A percentile compares a stretch with the other conserved stretches of the same genome.
phyloP scores from a whole-genome alignment of 306 rosid genomes.

The Sophora flavescens region DNA sequence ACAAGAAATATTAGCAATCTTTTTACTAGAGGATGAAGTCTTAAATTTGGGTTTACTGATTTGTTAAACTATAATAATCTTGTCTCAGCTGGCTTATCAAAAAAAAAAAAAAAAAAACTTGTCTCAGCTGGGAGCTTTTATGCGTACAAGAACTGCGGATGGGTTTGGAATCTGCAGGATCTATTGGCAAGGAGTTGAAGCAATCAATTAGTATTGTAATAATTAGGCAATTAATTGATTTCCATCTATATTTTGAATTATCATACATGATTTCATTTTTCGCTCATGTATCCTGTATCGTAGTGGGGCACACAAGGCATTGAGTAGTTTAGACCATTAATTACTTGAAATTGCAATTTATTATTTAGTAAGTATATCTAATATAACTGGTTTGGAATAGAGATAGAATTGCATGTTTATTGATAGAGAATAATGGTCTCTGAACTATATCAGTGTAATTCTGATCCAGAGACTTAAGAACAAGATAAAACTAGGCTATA shows the following conservation, averaged over 20 bases:
- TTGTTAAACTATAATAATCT: conserved; percentile 24
- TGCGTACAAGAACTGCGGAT: background rate
- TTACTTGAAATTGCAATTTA: conserved; percentile 3
- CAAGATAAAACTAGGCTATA: too few relatives aligned
- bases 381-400: too few relatives aligned
- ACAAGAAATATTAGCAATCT: conserved; percentile 17
- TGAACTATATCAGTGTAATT: too few relatives aligned
- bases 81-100: conserved; percentile 5
- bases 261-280: background rate
- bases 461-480: too few relatives aligned
- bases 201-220: conserved; percentile 19
- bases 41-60: background rate
- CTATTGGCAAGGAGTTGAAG: background rate
- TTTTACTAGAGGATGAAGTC: conserved; percentile 25
- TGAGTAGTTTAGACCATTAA: background rate
- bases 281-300: background rate
- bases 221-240: conserved; percentile 11
- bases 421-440: too few relatives aligned
- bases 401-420: too few relatives aligned
- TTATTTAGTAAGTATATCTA: background rate
- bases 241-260: conserved; percentile 9
- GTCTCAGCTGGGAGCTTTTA: conserved; percentile 28
- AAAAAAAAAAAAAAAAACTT: background rate
- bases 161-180: conserved; percentile 21
- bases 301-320: conserved; percentile 5